phyloP scores from a whole-genome alignment of 257 asterid genomes.

The Cordia subcordata region DNA sequence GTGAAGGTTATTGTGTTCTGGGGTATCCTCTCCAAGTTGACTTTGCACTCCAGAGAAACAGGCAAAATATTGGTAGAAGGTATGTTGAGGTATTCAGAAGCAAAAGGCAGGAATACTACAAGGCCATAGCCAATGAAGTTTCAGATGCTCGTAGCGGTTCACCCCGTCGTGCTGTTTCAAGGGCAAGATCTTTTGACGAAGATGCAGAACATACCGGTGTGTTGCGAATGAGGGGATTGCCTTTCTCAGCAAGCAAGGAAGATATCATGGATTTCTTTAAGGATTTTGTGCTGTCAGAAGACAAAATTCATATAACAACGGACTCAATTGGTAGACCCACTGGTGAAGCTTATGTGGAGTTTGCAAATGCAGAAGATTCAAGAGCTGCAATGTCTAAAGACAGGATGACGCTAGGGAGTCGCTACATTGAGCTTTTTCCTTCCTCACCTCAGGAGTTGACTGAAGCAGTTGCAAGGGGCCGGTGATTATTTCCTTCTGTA shows the following conservation, averaged over 20 bases:
- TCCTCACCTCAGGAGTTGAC: conserved; percentile 86
- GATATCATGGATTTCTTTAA: conserved; percentile 70
- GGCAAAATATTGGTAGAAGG: conserved; percentile 87
- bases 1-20: conserved; percentile 83
- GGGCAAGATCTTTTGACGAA: conserved; percentile 77
- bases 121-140: conserved; percentile 81
- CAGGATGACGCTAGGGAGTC: conserved; percentile 72
- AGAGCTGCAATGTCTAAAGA: conserved; percentile 90
- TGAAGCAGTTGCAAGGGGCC: conserved; percentile 81
- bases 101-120: conserved; percentile 81
- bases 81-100: conserved; percentile 93
- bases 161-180: conserved; percentile 59
- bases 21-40: conserved; percentile 89
- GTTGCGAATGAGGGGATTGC: conserved; percentile 86
- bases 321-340: conserved; percentile 85
- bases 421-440: conserved; percentile 88
- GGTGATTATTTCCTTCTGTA: conserved; percentile 40
- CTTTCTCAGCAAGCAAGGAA: conserved; percentile 68
- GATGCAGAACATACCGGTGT: conserved; percentile 78
- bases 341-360: conserved; percentile 95
- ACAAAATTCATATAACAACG: conserved; percentile 59
- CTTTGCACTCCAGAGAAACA: conserved; percentile 81
- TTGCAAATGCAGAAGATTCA: conserved; percentile 77
- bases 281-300: conserved; percentile 68
- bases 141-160: conserved; percentile 67